Conservation (phyloP, 2,329 filamentous ascomycete genomes). For the Huntiella decipiens region DNA sequence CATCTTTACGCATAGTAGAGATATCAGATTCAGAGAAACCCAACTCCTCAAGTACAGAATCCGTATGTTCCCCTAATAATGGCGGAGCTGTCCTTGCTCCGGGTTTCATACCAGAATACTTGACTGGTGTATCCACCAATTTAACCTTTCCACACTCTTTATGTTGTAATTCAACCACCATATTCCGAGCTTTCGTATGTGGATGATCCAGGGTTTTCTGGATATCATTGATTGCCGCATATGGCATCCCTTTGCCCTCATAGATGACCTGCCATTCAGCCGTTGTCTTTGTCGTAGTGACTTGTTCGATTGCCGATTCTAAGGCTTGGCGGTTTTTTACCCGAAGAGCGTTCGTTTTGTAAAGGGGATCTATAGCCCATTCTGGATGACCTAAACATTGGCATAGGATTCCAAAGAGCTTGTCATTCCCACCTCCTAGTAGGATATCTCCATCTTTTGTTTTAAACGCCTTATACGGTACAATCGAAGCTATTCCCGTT, state of each 20-base stretch:
- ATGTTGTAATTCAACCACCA: conserved; percentile 82
- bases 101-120: conserved; percentile 70
- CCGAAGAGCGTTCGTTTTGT: conserved; percentile 39
- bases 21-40: conserved; percentile 42
- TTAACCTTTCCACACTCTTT: conserved; percentile 67
- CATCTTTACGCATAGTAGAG: conserved; percentile 39
- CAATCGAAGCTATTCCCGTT: conserved; percentile 56
- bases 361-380: conserved; percentile 41
- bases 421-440: conserved; percentile 54
- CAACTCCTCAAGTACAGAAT: conserved; percentile 52
- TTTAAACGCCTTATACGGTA: conserved; percentile 76
- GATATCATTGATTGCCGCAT: conserved; percentile 81
- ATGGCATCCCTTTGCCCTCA: conserved; percentile 85
- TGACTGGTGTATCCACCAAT: conserved; percentile 84
- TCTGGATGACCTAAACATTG: conserved; percentile 37
- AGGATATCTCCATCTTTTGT: conserved; percentile 54
- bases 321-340: conserved; percentile 57
- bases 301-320: conserved; percentile 57
- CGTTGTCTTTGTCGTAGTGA: conserved; percentile 62
- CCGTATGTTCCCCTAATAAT: conserved; percentile 69
- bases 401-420: conserved; percentile 46
- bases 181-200: conserved; percentile 67
- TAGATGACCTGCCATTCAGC: conserved; percentile 72
- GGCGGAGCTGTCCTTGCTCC: conserved; percentile 63
- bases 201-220: conserved; percentile 65